A percentile compares a stretch with the other conserved stretches of the same genome.
phyloP scores from a whole-genome alignment of 805 yeast genomes.

The Candida koratica region DNA sequence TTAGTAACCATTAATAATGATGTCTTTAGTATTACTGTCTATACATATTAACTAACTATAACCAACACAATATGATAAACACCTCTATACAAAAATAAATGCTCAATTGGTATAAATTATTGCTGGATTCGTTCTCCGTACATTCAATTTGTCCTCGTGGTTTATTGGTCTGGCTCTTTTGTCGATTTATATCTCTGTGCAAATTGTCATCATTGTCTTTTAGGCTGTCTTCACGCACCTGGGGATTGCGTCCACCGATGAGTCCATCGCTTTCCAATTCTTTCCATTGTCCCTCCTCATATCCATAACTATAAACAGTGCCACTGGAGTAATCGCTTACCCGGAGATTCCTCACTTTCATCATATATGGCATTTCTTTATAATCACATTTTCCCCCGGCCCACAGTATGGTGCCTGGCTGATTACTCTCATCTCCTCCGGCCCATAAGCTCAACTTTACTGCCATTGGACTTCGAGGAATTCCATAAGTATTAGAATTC shows the following conservation, averaged over 20 bases:
- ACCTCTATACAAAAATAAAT: slow-evolving; percentile 1
- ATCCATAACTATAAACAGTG: slow-evolving; percentile 26
- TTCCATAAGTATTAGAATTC: slow-evolving; percentile 23
- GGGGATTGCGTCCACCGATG: slow-evolving; percentile 1
- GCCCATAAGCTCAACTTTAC: slow-evolving; percentile 39
- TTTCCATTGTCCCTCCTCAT: slow-evolving; percentile 10
- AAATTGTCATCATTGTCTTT: background rate
- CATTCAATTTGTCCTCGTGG: background rate
- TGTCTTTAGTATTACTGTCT: too few species aligned
- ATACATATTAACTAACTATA: too few species aligned
- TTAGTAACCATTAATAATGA: too few species aligned
- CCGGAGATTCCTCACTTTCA: slow-evolving; percentile 23
- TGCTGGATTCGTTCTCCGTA: background rate
- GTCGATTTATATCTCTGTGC: background rate
- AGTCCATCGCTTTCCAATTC: slow-evolving; percentile 8
- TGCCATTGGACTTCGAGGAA: slow-evolving; percentile 35
- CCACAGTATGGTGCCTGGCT: slow-evolving; percentile 37
- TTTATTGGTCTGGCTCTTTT: background rate
- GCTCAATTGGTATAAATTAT: background rate
- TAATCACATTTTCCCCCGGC: slow-evolving; percentile 38
- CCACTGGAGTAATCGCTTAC: slow-evolving; percentile 31
- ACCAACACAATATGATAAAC: slow-evolving; percentile 1
- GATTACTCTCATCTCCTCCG: slow-evolving; percentile 36
- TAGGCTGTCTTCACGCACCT: background rate
- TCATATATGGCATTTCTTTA: slow-evolving; percentile 27